Evolutionary conservation across 176 grass and related monocot species (phyloP).

Genomic region (bread wheat (Triticum aestivum)): DNA sequence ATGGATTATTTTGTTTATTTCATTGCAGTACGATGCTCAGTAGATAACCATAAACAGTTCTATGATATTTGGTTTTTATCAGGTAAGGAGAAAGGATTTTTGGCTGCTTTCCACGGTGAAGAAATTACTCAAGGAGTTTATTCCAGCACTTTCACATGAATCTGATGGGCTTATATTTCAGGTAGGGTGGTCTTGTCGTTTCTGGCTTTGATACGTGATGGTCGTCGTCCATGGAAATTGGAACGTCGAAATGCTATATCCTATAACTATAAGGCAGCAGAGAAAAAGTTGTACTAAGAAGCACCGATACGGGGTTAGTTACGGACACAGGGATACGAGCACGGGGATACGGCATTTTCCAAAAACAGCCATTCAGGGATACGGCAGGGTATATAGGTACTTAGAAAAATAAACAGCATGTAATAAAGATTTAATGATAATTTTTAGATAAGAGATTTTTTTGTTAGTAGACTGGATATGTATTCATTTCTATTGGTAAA

Average conservation of each 20-base stretch:
- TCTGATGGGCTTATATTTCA: constrained; percentile 99
- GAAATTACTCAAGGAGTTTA: constrained; percentile 83
- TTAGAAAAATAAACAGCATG: no score
- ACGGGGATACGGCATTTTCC: no score
- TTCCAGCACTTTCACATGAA: constrained; percentile 91
- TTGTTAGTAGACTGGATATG: no score
- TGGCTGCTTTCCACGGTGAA: constrained; percentile 90
- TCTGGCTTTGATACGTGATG: not conserved
- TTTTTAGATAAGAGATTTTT: no score
- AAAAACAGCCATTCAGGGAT: no score
- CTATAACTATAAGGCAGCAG: not conserved
- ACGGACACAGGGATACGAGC: no score
- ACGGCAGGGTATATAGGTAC: no score
- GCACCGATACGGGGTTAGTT: no score
- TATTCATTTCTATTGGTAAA: no score
- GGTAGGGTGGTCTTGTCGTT: constrained; percentile 42
- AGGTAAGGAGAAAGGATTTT: constrained; percentile 98
- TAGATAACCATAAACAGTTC: not conserved
- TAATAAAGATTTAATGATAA: no score
- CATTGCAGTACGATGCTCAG: not conserved
- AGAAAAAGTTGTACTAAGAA: not conserved
- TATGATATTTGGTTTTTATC: constrained; percentile 10
- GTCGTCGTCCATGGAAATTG: not conserved
- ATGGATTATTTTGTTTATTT: constrained; percentile 15
- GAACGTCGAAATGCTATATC: not conserved